Evolutionary conservation across 768 basidiomycete species (phyloP).

Genomic region (Pleurotus cornucopiae): DNA sequence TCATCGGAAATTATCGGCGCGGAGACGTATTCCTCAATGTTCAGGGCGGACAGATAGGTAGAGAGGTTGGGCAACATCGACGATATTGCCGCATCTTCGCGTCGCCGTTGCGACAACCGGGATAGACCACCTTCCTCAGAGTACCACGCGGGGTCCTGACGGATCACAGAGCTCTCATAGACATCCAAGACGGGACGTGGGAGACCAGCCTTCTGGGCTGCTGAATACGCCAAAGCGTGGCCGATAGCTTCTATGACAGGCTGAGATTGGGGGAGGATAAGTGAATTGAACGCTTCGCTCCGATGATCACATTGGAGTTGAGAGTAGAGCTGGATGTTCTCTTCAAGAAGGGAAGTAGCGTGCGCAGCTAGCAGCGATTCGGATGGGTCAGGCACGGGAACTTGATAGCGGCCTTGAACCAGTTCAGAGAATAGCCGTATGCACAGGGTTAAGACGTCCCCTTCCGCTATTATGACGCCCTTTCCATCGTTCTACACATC

Average conservation of each 20-base stretch:
- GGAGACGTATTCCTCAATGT: slow-evolving; percentile 45
- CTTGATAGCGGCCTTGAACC: slow-evolving; percentile 46
- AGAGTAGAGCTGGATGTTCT: slow-evolving; percentile 36
- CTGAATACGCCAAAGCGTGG: slow-evolving; percentile 57
- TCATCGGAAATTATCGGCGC: slow-evolving; percentile 51
- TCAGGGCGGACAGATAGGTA: slow-evolving; percentile 35
- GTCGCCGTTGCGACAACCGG: slow-evolving; percentile 41
- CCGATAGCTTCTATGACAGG: slow-evolving; percentile 56
- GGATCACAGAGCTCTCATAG: slow-evolving; percentile 49
- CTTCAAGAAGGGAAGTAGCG: slow-evolving; percentile 38
- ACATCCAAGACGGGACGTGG: slow-evolving; percentile 49
- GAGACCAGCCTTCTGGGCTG: slow-evolving; percentile 38
- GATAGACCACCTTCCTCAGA: slow-evolving; percentile 46
- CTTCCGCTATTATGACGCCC: slow-evolving; percentile 60
- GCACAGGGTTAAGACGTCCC: slow-evolving; percentile 45
- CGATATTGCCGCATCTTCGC: slow-evolving; percentile 42
- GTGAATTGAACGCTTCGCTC: slow-evolving; percentile 44
- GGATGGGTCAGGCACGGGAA: slow-evolving; percentile 45
- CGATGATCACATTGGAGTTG: slow-evolving; percentile 40
- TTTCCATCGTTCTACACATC: slow-evolving; percentile 38
- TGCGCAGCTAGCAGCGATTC: slow-evolving; percentile 54
- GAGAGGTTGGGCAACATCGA: slow-evolving; percentile 39
- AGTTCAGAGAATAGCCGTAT: slow-evolving; percentile 60
- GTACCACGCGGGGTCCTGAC: slow-evolving; percentile 58
- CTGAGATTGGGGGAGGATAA: slow-evolving; percentile 54